Percentiles rank a stretch among this genome's conserved stretches.
These are phyloP conservation scores for Saprolegnia parasitica DNA, from an alignment of 352 stramenopile species.

Conservation along the genomic window DNA sequence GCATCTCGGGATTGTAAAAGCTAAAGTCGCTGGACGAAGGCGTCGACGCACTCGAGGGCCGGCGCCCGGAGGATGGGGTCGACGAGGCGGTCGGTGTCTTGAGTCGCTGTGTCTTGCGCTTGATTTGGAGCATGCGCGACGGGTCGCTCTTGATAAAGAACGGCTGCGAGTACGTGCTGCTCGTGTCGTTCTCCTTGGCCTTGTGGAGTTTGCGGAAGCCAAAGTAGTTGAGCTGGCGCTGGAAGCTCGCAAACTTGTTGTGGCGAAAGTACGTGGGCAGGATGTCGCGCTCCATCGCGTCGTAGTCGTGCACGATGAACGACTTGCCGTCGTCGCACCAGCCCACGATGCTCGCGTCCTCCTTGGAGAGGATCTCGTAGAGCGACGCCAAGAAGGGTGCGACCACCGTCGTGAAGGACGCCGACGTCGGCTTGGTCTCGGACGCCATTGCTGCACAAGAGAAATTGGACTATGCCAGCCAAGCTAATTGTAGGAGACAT, in stretches of 20 bases:
- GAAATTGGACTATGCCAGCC: background rate
- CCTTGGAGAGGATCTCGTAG: slow-evolving; percentile 61
- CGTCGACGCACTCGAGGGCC: background rate
- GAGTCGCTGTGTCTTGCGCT: slow-evolving; percentile 41
- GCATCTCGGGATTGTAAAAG: background rate
- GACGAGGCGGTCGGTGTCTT: slow-evolving; percentile 2
- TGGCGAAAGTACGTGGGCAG: slow-evolving; percentile 74
- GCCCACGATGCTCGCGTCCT: slow-evolving; percentile 48
- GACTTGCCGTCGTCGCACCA: slow-evolving; percentile 61
- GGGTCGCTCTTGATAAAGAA: slow-evolving; percentile 56
- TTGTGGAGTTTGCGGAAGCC: slow-evolving; percentile 79
- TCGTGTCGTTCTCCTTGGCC: slow-evolving; percentile 38
- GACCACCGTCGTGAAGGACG: slow-evolving; percentile 33
- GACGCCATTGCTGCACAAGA: background rate
- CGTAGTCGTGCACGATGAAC: slow-evolving; percentile 60
- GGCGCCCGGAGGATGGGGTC: background rate
- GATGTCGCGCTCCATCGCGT: slow-evolving; percentile 49
- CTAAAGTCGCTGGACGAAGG: background rate
- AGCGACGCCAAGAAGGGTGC: slow-evolving; percentile 61
- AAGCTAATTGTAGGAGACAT: no score
- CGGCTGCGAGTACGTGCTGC: slow-evolving; percentile 62
- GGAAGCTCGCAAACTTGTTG: slow-evolving; percentile 74
- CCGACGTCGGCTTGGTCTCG: background rate
- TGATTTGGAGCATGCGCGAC: slow-evolving; percentile 65
- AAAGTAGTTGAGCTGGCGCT: slow-evolving; percentile 77